A percentile compares a stretch with the other conserved stretches of the same genome.
Conservation (phyloP, 2,329 filamentous ascomycete species). For the Ascomycota sp. region DNA sequence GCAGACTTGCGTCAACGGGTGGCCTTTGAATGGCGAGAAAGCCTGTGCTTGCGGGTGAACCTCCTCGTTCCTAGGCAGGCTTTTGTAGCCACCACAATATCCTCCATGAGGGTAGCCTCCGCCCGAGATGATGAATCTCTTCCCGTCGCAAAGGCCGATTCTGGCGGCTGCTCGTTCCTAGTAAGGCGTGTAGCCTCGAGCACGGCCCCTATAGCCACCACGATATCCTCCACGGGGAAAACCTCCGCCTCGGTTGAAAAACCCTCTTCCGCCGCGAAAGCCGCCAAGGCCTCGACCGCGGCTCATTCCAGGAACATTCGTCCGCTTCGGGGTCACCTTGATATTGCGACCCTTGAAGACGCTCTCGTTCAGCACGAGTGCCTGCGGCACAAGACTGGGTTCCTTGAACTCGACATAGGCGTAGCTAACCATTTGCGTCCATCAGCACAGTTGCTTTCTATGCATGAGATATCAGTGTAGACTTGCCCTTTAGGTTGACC, state of each 20-base stretch:
- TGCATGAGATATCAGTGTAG: neutral
- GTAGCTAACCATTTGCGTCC: conserved; percentile 38
- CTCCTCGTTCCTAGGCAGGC: conserved; percentile 28
- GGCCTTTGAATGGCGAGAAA: no score
- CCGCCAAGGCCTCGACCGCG: conserved; percentile 49
- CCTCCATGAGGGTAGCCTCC: conserved; percentile 25
- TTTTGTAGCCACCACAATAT: conserved; percentile 48
- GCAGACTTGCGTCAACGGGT: no score
- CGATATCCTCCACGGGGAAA: conserved; percentile 38
- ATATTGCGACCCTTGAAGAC: conserved; percentile 86
- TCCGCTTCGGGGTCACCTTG: conserved; percentile 89
- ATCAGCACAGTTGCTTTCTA: no score
- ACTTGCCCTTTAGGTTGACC: conserved; percentile 92
- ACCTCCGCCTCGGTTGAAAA: conserved; percentile 25
- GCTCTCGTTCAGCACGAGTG: conserved; percentile 89
- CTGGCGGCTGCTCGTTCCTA: no score
- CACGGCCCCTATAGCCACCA: conserved; percentile 45
- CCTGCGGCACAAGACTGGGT: conserved; percentile 78
- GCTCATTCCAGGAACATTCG: conserved; percentile 87
- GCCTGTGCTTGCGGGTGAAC: conserved; percentile 3
- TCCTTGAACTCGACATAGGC: conserved; percentile 98
- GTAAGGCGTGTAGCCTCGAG: conserved; percentile 44
- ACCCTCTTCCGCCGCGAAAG: conserved; percentile 29
- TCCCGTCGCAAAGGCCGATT: conserved; percentile 24
- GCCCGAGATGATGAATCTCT: conserved; percentile 32